Percentiles rank a stretch among this genome's conserved stretches.
Conservation (phyloP, 768 basidiomycete genomes). For the Zangia roseola region DNA sequence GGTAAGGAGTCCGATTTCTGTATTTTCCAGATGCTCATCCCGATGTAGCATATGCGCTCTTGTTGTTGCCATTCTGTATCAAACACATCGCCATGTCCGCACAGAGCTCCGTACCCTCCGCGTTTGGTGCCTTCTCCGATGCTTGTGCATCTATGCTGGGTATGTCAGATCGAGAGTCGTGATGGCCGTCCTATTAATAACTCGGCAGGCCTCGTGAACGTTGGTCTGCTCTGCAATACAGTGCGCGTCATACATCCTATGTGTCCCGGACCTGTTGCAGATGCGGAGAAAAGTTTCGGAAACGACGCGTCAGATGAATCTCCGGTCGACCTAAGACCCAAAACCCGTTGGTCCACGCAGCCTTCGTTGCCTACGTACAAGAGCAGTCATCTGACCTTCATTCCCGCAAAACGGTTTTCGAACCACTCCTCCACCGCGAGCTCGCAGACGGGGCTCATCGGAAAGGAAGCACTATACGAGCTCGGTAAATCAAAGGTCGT, state of each 20-base stretch:
- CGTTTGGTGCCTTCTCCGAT: conserved; percentile 47
- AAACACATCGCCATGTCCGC: conserved; percentile 48
- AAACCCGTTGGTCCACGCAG: neutral
- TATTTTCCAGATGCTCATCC: neutral
- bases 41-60: conserved; percentile 52
- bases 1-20: conserved; percentile 38
- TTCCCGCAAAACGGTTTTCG: neutral
- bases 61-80: conserved; percentile 60
- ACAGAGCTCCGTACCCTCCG: conserved; percentile 47
- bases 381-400: neutral
- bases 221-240: conserved; percentile 65
- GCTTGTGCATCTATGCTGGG: conserved; percentile 55
- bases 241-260: conserved; percentile 59
- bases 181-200: neutral
- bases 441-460: conserved; percentile 14
- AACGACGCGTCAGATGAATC: conserved; percentile 24
- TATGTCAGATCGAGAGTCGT: conserved; percentile 27
- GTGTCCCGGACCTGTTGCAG: conserved; percentile 16
- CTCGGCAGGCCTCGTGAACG: conserved; percentile 58
- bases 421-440: conserved; percentile 19
- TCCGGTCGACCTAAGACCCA: conserved; percentile 6
- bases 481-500: conserved; percentile 1
- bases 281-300: conserved; percentile 22
- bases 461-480: conserved; percentile 9
- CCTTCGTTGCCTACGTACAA: neutral